Evolutionary conservation across 768 basidiomycete species (phyloP).

Genomic region (Albatrellus ellisii): DNA sequence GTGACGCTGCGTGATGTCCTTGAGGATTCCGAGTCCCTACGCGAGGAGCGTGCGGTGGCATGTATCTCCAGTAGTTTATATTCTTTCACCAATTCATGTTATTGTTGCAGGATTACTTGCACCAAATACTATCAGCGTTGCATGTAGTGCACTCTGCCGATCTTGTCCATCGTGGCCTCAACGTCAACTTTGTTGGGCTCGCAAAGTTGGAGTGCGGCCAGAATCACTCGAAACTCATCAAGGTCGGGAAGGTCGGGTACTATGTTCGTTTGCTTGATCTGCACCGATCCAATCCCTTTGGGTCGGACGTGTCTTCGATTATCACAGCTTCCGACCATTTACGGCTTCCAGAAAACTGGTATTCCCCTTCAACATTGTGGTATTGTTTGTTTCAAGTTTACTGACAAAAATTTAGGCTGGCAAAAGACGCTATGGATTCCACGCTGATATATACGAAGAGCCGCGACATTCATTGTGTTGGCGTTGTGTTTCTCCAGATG

Average conservation of each 20-base stretch:
- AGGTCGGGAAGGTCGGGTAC: slow-evolving; percentile 63
- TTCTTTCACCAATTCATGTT: not conserved
- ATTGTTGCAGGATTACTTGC: slow-evolving; percentile 52
- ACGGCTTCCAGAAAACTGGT: slow-evolving; percentile 33
- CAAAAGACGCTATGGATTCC: slow-evolving; percentile 68
- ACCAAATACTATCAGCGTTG: slow-evolving; percentile 58
- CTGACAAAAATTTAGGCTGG: no score
- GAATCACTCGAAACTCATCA: slow-evolving; percentile 50
- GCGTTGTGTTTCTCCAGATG: slow-evolving; percentile 77
- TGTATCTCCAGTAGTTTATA: not conserved
- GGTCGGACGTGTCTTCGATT: slow-evolving; percentile 19
- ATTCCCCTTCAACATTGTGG: not conserved
- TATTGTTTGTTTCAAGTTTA: slow-evolving; percentile 1
- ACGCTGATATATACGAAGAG: slow-evolving; percentile 65
- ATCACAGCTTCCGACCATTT: slow-evolving; percentile 16
- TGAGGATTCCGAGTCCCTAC: slow-evolving; percentile 64
- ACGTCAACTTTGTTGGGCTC: slow-evolving; percentile 47
- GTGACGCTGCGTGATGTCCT: slow-evolving; percentile 61
- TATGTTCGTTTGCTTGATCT: slow-evolving; percentile 64
- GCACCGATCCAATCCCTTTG: slow-evolving; percentile 76
- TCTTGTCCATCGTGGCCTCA: slow-evolving; percentile 60
- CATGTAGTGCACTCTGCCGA: slow-evolving; percentile 51
- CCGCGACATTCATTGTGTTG: slow-evolving; percentile 75
- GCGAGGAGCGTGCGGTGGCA: slow-evolving; percentile 45
- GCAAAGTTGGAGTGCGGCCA: slow-evolving; percentile 28